Percentiles rank a stretch among this genome's conserved stretches.
Evolutionary conservation across 352 stramenopile species (phyloP).

Genomic region (Globisporangium yorkense): DNA sequence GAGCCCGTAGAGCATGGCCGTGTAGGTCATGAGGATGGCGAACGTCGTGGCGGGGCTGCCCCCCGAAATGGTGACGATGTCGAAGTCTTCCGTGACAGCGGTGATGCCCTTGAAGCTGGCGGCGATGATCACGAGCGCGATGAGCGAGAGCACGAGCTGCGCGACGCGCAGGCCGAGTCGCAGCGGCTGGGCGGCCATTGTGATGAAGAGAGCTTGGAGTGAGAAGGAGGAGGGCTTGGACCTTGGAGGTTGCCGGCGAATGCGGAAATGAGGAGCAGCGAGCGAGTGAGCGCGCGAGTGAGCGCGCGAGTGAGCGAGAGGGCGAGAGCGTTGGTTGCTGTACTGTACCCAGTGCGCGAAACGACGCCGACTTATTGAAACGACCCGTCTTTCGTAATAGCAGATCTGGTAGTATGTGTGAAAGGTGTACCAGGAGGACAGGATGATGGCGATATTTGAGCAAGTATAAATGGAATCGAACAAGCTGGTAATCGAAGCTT

Average conservation of each 20-base stretch:
- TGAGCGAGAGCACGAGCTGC: slow-evolving; percentile 54
- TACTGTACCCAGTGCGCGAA: background rate
- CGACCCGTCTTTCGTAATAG: background rate
- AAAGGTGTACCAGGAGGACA: too few species aligned
- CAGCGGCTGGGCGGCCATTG: background rate
- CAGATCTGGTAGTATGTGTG: too few species aligned
- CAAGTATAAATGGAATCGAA: background rate
- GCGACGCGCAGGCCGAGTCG: slow-evolving; percentile 29
- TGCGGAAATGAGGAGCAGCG: background rate
- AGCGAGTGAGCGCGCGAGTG: background rate
- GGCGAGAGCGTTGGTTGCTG: background rate
- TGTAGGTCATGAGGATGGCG: slow-evolving; percentile 55
- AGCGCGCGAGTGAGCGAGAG: too few species aligned
- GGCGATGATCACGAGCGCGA: slow-evolving; percentile 42
- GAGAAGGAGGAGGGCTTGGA: background rate
- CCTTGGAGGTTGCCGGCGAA: background rate
- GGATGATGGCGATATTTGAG: too few species aligned
- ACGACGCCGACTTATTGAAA: background rate
- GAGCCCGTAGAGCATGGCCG: slow-evolving; percentile 50
- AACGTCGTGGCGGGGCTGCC: slow-evolving; percentile 37
- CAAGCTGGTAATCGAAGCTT: background rate
- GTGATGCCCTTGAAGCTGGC: slow-evolving; percentile 18
- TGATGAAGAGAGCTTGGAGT: background rate
- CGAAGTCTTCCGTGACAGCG: background rate
- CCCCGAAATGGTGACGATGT: slow-evolving; percentile 11